Conservation (phyloP, 306 rosid genomes). For the Clitoria ternatea region DNA sequence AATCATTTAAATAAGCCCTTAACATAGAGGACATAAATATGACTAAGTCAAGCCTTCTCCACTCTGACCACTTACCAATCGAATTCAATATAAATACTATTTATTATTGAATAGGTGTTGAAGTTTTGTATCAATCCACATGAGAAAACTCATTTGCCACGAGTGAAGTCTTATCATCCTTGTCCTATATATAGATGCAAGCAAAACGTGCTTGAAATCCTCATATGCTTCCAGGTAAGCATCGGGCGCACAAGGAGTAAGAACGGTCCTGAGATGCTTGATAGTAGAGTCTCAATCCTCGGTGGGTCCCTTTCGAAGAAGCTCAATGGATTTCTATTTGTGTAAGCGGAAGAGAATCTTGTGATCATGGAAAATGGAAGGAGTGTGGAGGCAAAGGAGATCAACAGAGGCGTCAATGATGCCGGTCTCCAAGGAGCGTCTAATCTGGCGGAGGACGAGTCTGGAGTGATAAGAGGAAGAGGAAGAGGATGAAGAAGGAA, state of each 20-base stretch:
- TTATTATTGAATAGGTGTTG: background rate
- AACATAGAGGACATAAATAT: slow-evolving; percentile 81
- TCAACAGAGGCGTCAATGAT: slow-evolving; percentile 60
- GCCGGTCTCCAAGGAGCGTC: slow-evolving; percentile 67
- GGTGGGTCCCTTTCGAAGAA: slow-evolving; percentile 70
- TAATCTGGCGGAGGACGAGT: slow-evolving; percentile 74
- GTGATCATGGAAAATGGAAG: slow-evolving; percentile 73
- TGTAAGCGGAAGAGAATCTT: slow-evolving; percentile 89
- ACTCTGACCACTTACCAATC: slow-evolving; percentile 70
- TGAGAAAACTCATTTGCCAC: slow-evolving; percentile 94
- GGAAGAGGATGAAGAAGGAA: slow-evolving; percentile 51
- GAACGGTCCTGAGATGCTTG: slow-evolving; percentile 68
- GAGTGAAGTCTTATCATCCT: slow-evolving; percentile 76
- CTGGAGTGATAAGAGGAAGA: slow-evolving; percentile 87
- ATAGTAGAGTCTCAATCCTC: slow-evolving; percentile 87
- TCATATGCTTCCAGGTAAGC: slow-evolving; percentile 99
- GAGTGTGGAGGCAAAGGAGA: slow-evolving; percentile 78
- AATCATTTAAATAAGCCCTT: slow-evolving; percentile 90
- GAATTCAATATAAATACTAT: background rate
- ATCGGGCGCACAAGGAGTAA: slow-evolving; percentile 97
- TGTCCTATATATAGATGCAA: slow-evolving; percentile 89
- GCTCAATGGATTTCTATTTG: slow-evolving; percentile 93
- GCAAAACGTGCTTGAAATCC: slow-evolving; percentile 98
- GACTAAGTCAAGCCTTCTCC: slow-evolving; percentile 79
- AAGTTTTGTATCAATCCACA: slow-evolving; percentile 25